phyloP scores from a whole-genome alignment of 495 filamentous ascomycete species.

The Penicillium dipodomyicola region DNA sequence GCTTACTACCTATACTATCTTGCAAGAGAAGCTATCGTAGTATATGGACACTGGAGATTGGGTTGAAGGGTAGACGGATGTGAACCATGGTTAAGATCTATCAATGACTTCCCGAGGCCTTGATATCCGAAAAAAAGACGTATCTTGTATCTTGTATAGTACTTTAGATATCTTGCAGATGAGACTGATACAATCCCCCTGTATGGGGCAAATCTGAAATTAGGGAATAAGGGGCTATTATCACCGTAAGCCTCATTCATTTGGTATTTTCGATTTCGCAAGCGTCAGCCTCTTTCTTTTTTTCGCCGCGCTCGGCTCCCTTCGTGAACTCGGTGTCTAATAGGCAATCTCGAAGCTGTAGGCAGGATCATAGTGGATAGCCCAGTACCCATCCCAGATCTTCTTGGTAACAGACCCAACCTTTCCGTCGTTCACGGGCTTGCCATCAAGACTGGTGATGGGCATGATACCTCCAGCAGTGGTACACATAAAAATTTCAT shows the following conservation, averaged over 20 bases:
- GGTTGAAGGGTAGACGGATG: conserved; percentile 6
- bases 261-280: too few species aligned
- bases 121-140: not conserved
- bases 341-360: conserved; percentile 22
- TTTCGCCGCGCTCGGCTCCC: too few species aligned
- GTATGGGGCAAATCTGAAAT: conserved; percentile 1
- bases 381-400: conserved; percentile 45
- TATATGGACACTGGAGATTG: not conserved
- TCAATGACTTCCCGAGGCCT: not conserved
- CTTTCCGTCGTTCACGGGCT: conserved; percentile 33
- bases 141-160: not conserved
- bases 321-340: too few species aligned
- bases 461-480: conserved; percentile 44
- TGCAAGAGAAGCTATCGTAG: too few species aligned
- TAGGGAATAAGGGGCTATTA: conserved; percentile 4
- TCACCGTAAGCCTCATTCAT: not conserved
- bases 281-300: too few species aligned
- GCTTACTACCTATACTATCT: too few species aligned
- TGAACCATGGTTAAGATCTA: conserved; percentile 11
- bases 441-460: conserved; percentile 36
- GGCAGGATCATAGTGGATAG: conserved; percentile 33
- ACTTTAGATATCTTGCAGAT: not conserved
- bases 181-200: conserved; percentile 3
- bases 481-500: conserved; percentile 42
- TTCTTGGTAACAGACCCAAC: conserved; percentile 37